Evolutionary conservation across 345 rosid genomes (phyloP).

Genomic region (Euphorbia lathyris): DNA sequence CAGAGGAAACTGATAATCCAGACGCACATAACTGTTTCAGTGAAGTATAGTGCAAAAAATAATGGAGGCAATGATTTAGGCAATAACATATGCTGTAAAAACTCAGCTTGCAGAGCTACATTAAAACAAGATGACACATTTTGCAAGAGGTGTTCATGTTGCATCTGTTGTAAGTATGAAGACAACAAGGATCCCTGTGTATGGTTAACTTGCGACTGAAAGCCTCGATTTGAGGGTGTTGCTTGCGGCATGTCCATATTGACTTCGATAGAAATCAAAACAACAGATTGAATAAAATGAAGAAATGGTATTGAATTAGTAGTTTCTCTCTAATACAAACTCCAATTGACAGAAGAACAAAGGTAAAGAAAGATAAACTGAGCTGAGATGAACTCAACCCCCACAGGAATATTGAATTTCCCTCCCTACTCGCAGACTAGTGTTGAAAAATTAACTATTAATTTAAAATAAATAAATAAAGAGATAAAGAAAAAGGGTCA

Average conservation of each 20-base stretch:
- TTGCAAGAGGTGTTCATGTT: slow-evolving; percentile 91
- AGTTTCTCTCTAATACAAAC: no score
- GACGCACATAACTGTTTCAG: slow-evolving; percentile 44
- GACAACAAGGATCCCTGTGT: slow-evolving; percentile 95
- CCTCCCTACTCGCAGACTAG: no score
- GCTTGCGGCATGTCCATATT: slow-evolving; percentile 85
- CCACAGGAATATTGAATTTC: no score
- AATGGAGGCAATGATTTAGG: slow-evolving; percentile 29
- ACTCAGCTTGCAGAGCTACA: slow-evolving; percentile 80
- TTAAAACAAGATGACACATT: slow-evolving; percentile 53
- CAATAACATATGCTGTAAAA: slow-evolving; percentile 55
- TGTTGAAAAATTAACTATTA: no score
- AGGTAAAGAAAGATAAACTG: no score
- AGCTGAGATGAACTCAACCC: no score
- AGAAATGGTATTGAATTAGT: no score
- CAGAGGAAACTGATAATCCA: slow-evolving; percentile 62
- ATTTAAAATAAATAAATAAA: no score
- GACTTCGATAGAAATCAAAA: no score
- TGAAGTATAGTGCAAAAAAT: slow-evolving; percentile 23
- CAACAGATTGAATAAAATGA: no score
- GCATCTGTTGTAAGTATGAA: slow-evolving; percentile 77
- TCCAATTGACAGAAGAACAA: no score
- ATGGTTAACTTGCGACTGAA: slow-evolving; percentile 76
- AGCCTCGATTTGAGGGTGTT: slow-evolving; percentile 57
- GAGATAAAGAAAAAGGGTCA: no score